phyloP scores from a whole-genome alignment of 768 basidiomycete genomes.

The Kwoniella bestiolae region DNA sequence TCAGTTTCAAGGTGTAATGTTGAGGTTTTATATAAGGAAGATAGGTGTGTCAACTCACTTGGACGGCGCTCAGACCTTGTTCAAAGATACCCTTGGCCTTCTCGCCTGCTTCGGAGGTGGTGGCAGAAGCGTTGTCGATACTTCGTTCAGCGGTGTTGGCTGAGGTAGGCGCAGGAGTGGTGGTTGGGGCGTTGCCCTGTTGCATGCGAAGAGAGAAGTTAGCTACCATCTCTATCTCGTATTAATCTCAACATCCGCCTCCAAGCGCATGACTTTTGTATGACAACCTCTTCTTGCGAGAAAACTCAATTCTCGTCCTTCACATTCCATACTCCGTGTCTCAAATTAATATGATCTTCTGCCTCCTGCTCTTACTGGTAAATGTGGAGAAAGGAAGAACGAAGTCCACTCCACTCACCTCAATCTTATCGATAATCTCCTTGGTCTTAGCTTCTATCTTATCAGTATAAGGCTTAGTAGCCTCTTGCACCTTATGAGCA shows the following conservation, averaged over 20 bases:
- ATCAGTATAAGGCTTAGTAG: constrained; percentile 53
- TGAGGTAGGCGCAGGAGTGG: constrained; percentile 20
- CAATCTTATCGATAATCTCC: constrained; percentile 50
- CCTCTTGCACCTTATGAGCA: constrained; percentile 47
- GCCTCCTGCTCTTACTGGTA: too few species aligned
- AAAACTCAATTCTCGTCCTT: not conserved
- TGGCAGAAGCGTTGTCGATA: constrained; percentile 15
- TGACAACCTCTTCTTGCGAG: too few species aligned
- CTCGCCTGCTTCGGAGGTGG: constrained; percentile 25
- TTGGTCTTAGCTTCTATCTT: constrained; percentile 48
- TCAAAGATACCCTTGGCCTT: constrained; percentile 40
- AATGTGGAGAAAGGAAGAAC: too few species aligned
- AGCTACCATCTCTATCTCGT: not conserved
- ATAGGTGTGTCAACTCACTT: constrained; percentile 26
- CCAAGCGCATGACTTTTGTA: too few species aligned
- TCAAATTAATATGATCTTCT: too few species aligned
- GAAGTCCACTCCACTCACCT: constrained; percentile 26
- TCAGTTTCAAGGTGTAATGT: not conserved
- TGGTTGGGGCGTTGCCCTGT: constrained; percentile 26
- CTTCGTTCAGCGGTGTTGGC: constrained; percentile 18
- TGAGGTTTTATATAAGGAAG: not conserved
- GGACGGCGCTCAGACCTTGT: constrained; percentile 33
- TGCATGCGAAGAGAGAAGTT: not conserved
- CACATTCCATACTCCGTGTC: too few species aligned
- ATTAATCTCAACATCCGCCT: not conserved